Percentiles rank a stretch among this genome's conserved stretches.
Conservation (phyloP, 2,329 filamentous ascomycete species). For the Domatiomyces catenatus region DNA sequence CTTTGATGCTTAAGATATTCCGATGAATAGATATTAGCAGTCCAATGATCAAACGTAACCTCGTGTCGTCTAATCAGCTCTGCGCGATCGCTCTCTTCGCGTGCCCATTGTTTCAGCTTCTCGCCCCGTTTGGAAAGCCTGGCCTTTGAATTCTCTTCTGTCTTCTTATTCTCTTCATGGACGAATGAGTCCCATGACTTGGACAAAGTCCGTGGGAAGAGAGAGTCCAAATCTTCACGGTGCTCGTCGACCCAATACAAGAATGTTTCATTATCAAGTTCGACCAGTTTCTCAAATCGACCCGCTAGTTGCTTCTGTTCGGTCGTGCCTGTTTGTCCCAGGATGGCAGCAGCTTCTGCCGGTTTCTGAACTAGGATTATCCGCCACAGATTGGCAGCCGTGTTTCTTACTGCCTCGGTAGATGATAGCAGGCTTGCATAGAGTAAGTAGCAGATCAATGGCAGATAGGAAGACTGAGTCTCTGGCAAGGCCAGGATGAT, state of each 20-base stretch:
- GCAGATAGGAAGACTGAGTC: conserved; percentile 64
- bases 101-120: conserved; percentile 63
- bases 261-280: conserved; percentile 79
- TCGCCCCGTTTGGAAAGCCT: conserved; percentile 66
- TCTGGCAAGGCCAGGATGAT: conserved; percentile 68
- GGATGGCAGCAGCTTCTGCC: conserved; percentile 57
- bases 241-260: conserved; percentile 77
- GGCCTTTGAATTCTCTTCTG: conserved; percentile 55
- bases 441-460: conserved; percentile 79
- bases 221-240: conserved; percentile 57
- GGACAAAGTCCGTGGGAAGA: conserved; percentile 71
- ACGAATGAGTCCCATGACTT: conserved; percentile 84
- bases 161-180: conserved; percentile 61
- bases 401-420: conserved; percentile 50
- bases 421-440: conserved; percentile 74
- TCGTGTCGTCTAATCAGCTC: conserved; percentile 69
- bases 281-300: conserved; percentile 70
- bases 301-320: conserved; percentile 57
- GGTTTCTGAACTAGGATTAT: conserved; percentile 89
- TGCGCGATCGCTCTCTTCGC: conserved; percentile 52
- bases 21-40: conserved; percentile 84
- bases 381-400: conserved; percentile 75
- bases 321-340: conserved; percentile 53
- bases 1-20: conserved; percentile 87
- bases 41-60: conserved; percentile 75